phyloP scores from a whole-genome alignment of 352 stramenopile genomes.

The Phytophthora cryptogea region DNA sequence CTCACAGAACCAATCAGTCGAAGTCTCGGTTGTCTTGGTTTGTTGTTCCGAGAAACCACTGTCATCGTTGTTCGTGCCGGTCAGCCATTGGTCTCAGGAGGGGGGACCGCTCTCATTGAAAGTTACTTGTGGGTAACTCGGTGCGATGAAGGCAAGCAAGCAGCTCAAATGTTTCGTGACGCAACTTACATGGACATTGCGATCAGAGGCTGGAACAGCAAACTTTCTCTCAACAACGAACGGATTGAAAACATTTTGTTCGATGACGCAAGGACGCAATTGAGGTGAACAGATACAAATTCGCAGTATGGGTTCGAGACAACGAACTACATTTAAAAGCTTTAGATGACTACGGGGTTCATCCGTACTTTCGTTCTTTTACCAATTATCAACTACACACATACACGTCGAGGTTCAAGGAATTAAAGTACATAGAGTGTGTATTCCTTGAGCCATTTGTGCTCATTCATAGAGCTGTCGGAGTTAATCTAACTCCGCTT shows the following conservation, averaged over 20 bases:
- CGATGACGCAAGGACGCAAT: conserved; percentile 3
- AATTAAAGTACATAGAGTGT: no score
- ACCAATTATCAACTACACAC: no score
- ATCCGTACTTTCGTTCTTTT: no score
- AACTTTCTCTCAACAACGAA: conserved; percentile 12
- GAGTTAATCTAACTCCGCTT: no score
- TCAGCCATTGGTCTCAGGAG: conserved; percentile 3
- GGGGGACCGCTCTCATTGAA: conserved; percentile 19
- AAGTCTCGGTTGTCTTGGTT: conserved; percentile 11
- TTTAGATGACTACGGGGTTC: no score
- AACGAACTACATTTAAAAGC: no score
- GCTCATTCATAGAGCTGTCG: no score
- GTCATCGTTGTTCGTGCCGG: conserved; percentile 17
- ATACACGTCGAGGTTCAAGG: no score
- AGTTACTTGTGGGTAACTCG: conserved; percentile 13
- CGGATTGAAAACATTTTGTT: conserved; percentile 31
- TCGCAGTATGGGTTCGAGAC: no score
- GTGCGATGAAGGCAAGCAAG: conserved; percentile 19
- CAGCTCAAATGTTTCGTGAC: conserved; percentile 6
- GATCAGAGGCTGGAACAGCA: conserved; percentile 14
- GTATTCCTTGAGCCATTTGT: no score
- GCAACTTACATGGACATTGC: conserved; percentile 11
- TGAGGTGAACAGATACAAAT: background rate
- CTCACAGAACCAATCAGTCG: conserved; percentile 9
- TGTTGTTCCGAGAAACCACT: conserved; percentile 21